Base-by-base conservation (phyloP, 2,329 filamentous ascomycete genomes). In the Escovopsis weberi region DNA sequence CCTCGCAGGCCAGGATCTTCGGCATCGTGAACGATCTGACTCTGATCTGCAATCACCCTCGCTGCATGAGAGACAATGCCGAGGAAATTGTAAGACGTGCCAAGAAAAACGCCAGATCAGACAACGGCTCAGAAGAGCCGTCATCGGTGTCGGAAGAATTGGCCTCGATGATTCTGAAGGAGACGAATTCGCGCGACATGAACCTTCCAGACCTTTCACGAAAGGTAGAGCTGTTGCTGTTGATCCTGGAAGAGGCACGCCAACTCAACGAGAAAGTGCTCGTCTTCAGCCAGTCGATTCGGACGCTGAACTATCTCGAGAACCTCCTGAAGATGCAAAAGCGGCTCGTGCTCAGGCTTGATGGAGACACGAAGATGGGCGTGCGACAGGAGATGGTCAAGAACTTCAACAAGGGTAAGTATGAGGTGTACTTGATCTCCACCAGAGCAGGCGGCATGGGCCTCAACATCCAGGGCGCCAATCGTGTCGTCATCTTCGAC, bases 401-500 rank as follows among this genome's bases (percentile, higher is more conserved):
- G 47, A 55, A 62, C 0, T 94, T 94, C 67, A 88, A 91, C 50
- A 54, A 56, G 0, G 65, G 64, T 0, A 48, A 60, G 2, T 58
- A 62, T 1, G 69, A 78, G 23, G 68, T 93, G 1, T 85, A 85
- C 54, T 65, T 95, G 2, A 86, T 94, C 44, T 94, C 86, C 0
- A 94, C 86, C 1, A 78, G 62, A 46, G 85, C 88, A 8, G 88
- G 87, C 19, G 85, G 86, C 0, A 65, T 87, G 2, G 88, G 88
- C 0, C 67, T 94, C 40, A 95, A 95, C 47, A 81, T 95, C 11
- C 75, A 76, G 35, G 80, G 82, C 1, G 88, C 88, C 1, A 94
- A 87, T 56, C 76, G 88, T 18, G 84, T 94, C 1, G 73, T 95
- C 18, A 81, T 95, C 18, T 82, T 93, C 43, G 88, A 95, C 56